Evolutionary conservation across 1,139 yeast species (phyloP), one percentile per base, ranked within the genome.

Genomic region (Pneumocystis wakefieldiae): DNA sequence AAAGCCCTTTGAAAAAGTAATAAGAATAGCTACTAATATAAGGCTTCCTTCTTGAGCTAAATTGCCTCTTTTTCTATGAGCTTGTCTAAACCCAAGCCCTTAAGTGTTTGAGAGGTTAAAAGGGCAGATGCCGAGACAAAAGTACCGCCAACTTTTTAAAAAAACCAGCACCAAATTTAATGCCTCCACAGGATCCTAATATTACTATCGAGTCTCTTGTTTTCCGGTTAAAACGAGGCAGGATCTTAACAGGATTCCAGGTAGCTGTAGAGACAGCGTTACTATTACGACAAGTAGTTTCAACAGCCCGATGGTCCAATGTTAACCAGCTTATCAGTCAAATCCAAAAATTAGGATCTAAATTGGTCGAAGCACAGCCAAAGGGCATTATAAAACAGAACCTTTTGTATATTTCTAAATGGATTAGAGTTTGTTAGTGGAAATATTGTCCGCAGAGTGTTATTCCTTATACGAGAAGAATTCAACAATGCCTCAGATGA

Each of bases 241-340:
- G 87, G 71, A 77, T 87, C 61, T 74, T 78, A 6, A 92, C 89
- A 1, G 87, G 95, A 39, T 84, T 85, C 70, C 80, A 78, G 37
- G 87, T 89, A 62, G 97, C 97, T 0, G 77, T 89, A 61, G 92
- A 87, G 65, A 87, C 96, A 7, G 85, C 96, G 19, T 95, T 89
- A 69, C 77, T 92, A 62, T 76, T 92, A 68, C 86, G 89, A 83
- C 81, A 96, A 73, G 94, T 89, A 61, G 85, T 91, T 28, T 88
- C 97, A 0, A 87, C 89, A 2, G 89, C 92, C 3, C 80, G 96
- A 72, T 92, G 97, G 97, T 77, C 82, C 59, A 82, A 84, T 65
- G 83, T 88, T 10, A 84, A 82, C 66, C 90, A 87, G 67, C 78
- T 92, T 68, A 83, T 91, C 59, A 75, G 75, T 24, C 83, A 86